Base-by-base conservation (phyloP, 208 protist species). In the Leishmania lainsoni region DNA sequence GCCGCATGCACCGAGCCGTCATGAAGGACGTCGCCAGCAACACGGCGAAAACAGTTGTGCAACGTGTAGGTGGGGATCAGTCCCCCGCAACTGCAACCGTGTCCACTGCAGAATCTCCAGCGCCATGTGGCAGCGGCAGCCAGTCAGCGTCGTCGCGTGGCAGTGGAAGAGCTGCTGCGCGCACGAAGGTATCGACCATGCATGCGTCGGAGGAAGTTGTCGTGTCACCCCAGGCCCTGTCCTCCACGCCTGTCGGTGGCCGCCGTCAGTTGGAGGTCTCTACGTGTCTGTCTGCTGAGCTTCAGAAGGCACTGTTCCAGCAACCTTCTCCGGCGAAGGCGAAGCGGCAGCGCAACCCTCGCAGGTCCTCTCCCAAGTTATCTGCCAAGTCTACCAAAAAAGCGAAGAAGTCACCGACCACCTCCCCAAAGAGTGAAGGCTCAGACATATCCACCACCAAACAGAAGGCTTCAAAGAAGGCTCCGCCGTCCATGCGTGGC, bases 271-370 rank as follows among this genome's bases (percentile, higher is more conserved):
- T 87, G 29, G 56, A 45, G 45, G 86, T 82, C 26, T 81, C 86
- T 1, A 83, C 81, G 45, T 78, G 78, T 3, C 83, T 89, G 0
- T 89, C 86, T 12, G 39, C 79, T 8, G 72, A 87, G 49, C 39
- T 87, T n/a, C 58, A 81, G 63, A 72, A 84, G 84, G 80, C 84
- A 4, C 35, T 87, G 35, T 84, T 87, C 22, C 35, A 77, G 17
- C 42, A 81, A 12, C n/a, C 71, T 2, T 26, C 35, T 10, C 20
- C 68, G 9, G 35, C 29, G 29, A 81, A 39, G 42, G 26, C 42
- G 20, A 45, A 51, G 59, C 69, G 20, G 22, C 52, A 20, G 75
- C 45, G 32, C 12, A 71, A n/a, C n/a, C 56, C 65, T 35, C 65
- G 74, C 20, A 66, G 10, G 5, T 17, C 49, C 10, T 26, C 66